Conservation (phyloP, 805 yeast species). For the Pichia membranifaciens region DNA sequence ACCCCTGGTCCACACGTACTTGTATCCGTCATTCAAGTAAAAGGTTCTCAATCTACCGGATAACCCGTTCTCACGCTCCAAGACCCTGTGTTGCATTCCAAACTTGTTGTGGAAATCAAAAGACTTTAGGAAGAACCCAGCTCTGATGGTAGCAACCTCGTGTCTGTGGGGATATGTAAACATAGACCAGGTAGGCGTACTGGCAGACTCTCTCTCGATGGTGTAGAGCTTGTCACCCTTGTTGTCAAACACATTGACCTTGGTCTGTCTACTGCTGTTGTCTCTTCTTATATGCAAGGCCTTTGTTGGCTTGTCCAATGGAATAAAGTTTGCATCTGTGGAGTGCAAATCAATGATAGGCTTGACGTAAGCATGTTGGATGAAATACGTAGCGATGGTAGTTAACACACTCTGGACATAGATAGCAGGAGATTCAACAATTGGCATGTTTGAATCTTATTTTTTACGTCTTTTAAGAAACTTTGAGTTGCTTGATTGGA, state of each 20-base stretch:
- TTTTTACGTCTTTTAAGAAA: neutral
- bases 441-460: slow-evolving; percentile 28
- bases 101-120: slow-evolving; percentile 44
- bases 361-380: slow-evolving; percentile 37
- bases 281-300: slow-evolving; percentile 46
- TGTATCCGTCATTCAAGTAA: slow-evolving; percentile 45
- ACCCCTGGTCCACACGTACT: slow-evolving; percentile 51
- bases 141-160: slow-evolving; percentile 46
- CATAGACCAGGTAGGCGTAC: slow-evolving; percentile 50
- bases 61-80: slow-evolving; percentile 33
- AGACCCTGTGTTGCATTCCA: slow-evolving; percentile 40
- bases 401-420: slow-evolving; percentile 35
- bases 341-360: slow-evolving; percentile 35
- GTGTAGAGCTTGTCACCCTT: slow-evolving; percentile 39
- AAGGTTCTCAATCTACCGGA: slow-evolving; percentile 42
- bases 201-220: slow-evolving; percentile 44
- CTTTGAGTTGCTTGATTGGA: too few species aligned
- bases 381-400: slow-evolving; percentile 37
- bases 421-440: slow-evolving; percentile 44
- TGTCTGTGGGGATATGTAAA: slow-evolving; percentile 37
- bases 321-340: slow-evolving; percentile 36
- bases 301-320: slow-evolving; percentile 35
- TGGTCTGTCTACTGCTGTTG: slow-evolving; percentile 38
- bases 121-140: slow-evolving; percentile 41
- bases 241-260: slow-evolving; percentile 45